Conservation (phyloP, 768 basidiomycete species). For the Lactifluus rugatus region DNA sequence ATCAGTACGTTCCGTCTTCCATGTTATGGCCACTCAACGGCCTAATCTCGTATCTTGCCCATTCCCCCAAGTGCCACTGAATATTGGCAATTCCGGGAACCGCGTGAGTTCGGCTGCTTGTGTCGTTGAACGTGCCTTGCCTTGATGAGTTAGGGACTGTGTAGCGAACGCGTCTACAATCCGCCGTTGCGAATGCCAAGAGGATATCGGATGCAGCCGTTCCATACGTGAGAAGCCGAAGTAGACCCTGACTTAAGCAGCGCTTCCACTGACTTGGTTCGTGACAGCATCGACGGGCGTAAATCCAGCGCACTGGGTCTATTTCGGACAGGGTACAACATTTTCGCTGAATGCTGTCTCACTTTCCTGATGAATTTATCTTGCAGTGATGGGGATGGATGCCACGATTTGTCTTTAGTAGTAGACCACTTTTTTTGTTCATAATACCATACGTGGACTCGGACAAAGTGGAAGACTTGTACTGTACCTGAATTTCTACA, state of each 20-base stretch:
- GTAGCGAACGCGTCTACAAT: slow-evolving; percentile 27
- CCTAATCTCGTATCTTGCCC: background rate
- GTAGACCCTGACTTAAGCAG: background rate
- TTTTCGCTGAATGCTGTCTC: background rate
- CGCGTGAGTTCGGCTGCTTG: slow-evolving; percentile 21
- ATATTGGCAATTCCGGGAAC: slow-evolving; percentile 43
- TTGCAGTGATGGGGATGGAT: slow-evolving; percentile 15
- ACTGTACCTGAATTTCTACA: no score
- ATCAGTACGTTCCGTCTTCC: slow-evolving; percentile 29
- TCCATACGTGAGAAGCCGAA: slow-evolving; percentile 32
- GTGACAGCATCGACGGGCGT: slow-evolving; percentile 37
- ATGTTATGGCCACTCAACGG: background rate
- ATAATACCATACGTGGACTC: no score
- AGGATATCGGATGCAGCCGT: slow-evolving; percentile 40
- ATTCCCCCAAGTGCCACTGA: slow-evolving; percentile 26
- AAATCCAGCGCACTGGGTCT: slow-evolving; percentile 37
- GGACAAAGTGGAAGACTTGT: no score
- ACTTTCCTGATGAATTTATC: background rate
- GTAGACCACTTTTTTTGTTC: no score
- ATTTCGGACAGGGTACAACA: slow-evolving; percentile 36
- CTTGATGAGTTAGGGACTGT: slow-evolving; percentile 5
- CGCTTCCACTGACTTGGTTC: background rate
- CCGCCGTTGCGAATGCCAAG: slow-evolving; percentile 34
- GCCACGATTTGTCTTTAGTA: slow-evolving; percentile 15
- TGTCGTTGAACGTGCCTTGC: background rate